phyloP scores from a whole-genome alignment of 176 grass and related monocot genomes.

The Puccinellia tenuiflora region DNA sequence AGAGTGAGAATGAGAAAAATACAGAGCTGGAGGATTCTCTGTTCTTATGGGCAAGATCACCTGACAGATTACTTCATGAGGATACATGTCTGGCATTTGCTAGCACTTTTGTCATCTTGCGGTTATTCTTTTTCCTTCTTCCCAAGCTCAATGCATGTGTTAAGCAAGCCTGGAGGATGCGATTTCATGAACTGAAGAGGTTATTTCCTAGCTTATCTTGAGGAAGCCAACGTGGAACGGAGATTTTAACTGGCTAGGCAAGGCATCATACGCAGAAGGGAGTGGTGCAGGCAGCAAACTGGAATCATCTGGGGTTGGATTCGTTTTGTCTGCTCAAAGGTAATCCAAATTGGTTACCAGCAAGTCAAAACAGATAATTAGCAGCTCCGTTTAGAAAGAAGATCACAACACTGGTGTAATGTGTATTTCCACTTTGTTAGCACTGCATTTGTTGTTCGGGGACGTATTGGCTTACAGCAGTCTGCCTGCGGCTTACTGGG shows the following conservation, averaged over 20 bases:
- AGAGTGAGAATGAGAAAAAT: conserved; percentile 24
- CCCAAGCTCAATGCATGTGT: conserved; percentile 64
- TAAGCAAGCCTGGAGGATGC: conserved; percentile 59
- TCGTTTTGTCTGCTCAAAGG: not conserved
- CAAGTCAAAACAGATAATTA: not conserved
- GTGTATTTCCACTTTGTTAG: not conserved
- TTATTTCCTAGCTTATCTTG: conserved; percentile 42
- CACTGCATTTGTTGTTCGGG: not conserved
- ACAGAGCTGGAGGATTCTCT: conserved; percentile 43
- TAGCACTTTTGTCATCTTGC: conserved; percentile 55
- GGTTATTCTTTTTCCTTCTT: conserved; percentile 64
- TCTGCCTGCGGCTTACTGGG: not conserved
- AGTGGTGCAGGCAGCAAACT: not conserved
- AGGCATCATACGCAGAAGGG: not conserved
- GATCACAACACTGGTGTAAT: not conserved
- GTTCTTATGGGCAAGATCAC: conserved; percentile 73
- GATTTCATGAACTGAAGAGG: conserved; percentile 37
- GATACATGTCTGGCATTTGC: conserved; percentile 83
- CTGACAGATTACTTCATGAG: conserved; percentile 85
- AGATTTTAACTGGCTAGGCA: not conserved
- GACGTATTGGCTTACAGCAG: not conserved
- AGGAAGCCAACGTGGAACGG: conserved; percentile 35
- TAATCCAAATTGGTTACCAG: not conserved
- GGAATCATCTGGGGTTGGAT: not conserved
- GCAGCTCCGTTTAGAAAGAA: not conserved